These are phyloP conservation scores for Colletotrichum cuscutae DNA, from an alignment of 2,329 filamentous ascomycete genomes.

Conservation along the genomic window DNA sequence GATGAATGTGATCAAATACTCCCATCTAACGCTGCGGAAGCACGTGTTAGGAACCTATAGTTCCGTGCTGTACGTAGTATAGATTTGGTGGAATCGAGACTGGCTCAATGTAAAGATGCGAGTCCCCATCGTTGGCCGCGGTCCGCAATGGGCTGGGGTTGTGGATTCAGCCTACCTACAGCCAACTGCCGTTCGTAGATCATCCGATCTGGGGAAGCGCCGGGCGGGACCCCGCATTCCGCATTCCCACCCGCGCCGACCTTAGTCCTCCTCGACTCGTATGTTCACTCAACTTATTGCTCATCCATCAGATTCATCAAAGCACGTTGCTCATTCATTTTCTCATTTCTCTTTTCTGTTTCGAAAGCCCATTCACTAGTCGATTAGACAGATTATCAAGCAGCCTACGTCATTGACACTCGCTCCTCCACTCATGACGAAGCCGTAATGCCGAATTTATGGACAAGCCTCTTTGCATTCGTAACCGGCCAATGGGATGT, in stretches of 20 bases:
- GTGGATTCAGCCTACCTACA: conserved; percentile 4
- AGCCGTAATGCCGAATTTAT: background rate
- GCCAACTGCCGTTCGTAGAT: conserved; percentile 12
- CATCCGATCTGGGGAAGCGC: conserved; percentile 30
- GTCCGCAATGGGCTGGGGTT: conserved; percentile 17
- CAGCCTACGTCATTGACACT: background rate
- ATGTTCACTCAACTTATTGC: background rate
- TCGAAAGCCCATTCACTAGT: background rate
- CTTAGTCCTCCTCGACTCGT: background rate
- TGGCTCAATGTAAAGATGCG: background rate
- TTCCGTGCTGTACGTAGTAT: background rate
- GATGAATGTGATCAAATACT: background rate
- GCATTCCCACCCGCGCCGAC: conserved; percentile 18
- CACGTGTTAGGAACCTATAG: background rate
- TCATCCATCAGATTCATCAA: background rate
- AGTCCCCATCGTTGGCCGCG: background rate
- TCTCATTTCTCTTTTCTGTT: background rate
- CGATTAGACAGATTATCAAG: background rate
- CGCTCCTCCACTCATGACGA: background rate
- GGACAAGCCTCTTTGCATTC: conserved; percentile 4
- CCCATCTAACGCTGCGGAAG: background rate
- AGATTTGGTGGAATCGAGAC: background rate
- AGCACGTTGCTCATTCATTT: background rate
- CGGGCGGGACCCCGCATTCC: conserved; percentile 24
- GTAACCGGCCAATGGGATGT: conserved; percentile 17